Conservation (phyloP, 1,139 yeast species). For the Candida buenavistaensis region DNA sequence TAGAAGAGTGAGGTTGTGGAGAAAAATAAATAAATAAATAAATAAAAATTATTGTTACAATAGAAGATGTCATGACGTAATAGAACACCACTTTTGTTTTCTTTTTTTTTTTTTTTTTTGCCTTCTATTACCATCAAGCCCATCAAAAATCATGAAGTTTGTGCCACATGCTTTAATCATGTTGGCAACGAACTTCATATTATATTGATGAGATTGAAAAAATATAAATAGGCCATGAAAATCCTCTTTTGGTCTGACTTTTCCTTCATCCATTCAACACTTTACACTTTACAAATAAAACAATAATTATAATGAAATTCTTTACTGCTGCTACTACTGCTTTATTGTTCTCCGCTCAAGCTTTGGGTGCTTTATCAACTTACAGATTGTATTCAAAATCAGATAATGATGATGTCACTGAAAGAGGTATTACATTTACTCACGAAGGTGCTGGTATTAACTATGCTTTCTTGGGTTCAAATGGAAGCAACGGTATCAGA, state of each 20-base stretch:
- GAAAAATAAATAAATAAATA: too few relatives aligned
- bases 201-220: too few relatives aligned
- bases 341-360: conserved; percentile 1
- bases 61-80: too few relatives aligned
- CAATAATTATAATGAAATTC: neutral
- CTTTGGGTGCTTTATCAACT: neutral
- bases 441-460: conserved; percentile 60
- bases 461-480: conserved; percentile 33
- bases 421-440: conserved; percentile 14
- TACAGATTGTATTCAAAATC: neutral
- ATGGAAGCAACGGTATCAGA: neutral
- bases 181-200: too few relatives aligned
- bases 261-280: conserved; percentile 1
- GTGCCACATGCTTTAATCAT: too few relatives aligned
- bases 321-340: conserved; percentile 1
- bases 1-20: too few relatives aligned
- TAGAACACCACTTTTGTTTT: too few relatives aligned
- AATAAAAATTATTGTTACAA: too few relatives aligned
- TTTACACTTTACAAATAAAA: neutral
- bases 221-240: neutral
- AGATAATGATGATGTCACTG: neutral
- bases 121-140: too few relatives aligned
- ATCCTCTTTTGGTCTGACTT: neutral
- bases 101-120: too few relatives aligned
- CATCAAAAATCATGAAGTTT: too few relatives aligned